phyloP scores from a whole-genome alignment of 306 rosid genomes.

The Casuarina cunninghamiana region DNA sequence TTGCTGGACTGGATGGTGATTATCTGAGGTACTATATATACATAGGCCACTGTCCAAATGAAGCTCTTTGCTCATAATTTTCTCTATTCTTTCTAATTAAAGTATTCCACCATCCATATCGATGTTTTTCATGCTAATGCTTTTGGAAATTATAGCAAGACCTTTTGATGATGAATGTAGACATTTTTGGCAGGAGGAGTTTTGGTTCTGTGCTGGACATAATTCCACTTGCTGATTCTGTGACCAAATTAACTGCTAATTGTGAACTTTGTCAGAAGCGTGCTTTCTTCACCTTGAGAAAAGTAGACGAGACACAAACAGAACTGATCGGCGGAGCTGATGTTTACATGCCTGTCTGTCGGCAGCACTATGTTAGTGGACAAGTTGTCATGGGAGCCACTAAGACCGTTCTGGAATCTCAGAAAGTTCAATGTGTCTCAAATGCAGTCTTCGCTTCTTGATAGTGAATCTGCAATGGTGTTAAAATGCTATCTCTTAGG shows the following conservation, averaged over 20 bases:
- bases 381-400: constrained; percentile 51
- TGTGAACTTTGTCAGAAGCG: constrained; percentile 79
- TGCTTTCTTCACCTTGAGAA: constrained; percentile 83
- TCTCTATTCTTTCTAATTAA: background rate
- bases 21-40: constrained; percentile 53
- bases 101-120: background rate
- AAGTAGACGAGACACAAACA: constrained; percentile 52
- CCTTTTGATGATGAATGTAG: constrained; percentile 21
- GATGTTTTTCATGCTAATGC: background rate
- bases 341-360: constrained; percentile 88
- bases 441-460: background rate
- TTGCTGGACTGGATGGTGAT: constrained; percentile 94
- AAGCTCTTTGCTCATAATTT: background rate
- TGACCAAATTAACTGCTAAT: constrained; percentile 82
- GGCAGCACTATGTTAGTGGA: constrained; percentile 58
- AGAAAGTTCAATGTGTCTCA: constrained; percentile 24
- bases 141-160: constrained; percentile 1
- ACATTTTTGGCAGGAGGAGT: constrained; percentile 60
- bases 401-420: constrained; percentile 49
- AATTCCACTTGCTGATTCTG: constrained; percentile 78
- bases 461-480: background rate
- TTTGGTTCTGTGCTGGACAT: constrained; percentile 74
- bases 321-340: constrained; percentile 87
- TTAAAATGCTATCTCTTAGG: background rate
- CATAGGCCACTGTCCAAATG: background rate